A percentile compares a stretch with the other conserved stretches of the same genome.
Evolutionary conservation across 805 yeast species (phyloP).

Genomic region (Kuraishia hungarica): DNA sequence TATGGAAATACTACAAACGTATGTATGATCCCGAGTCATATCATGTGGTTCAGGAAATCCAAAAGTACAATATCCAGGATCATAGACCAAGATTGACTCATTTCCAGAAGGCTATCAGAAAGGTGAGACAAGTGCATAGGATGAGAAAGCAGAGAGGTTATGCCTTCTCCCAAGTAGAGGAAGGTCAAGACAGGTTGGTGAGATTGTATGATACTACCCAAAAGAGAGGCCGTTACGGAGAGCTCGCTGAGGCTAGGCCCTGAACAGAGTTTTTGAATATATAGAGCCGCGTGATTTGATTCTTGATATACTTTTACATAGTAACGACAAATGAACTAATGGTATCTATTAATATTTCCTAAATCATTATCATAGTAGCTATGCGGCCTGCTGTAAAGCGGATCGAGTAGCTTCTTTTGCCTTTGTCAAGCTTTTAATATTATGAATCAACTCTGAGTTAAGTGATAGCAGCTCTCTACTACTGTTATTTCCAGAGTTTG

Average conservation of each 20-base stretch:
- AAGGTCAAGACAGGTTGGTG: constrained; percentile 85
- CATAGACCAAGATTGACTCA: constrained; percentile 94
- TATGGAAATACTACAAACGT: constrained; percentile 92
- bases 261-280: no score
- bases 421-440: neutral
- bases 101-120: constrained; percentile 93
- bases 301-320: no score
- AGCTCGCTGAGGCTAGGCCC: neutral
- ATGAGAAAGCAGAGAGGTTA: constrained; percentile 98
- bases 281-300: neutral
- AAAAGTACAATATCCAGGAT: constrained; percentile 88
- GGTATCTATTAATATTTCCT: neutral
- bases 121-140: constrained; percentile 95
- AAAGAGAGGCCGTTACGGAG: constrained; percentile 12
- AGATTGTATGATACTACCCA: constrained; percentile 94
- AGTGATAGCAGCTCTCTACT: neutral
- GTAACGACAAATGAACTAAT: neutral
- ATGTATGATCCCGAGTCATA: constrained; percentile 87
- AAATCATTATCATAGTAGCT: neutral
- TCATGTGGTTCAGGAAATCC: constrained; percentile 94
- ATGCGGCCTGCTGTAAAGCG: neutral
- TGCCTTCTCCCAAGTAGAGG: constrained; percentile 95
- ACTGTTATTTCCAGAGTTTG: no score
- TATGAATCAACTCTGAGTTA: neutral
- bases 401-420: neutral